Conservation (phyloP, 2,329 filamentous ascomycete species). For the Ceratocystis papillata region DNA sequence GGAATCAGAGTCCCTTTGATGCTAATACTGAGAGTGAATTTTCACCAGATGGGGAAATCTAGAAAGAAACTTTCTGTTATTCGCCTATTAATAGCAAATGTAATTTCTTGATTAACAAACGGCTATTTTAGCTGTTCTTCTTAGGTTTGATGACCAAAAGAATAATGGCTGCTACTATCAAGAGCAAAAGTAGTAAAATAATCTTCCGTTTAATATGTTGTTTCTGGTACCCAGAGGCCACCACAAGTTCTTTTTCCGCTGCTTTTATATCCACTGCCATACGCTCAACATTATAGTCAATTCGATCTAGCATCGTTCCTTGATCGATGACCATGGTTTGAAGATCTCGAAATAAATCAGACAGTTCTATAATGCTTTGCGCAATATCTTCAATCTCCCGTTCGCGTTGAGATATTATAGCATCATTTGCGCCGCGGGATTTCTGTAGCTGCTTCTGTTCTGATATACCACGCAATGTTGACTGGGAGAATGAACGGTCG, state of each 20-base stretch:
- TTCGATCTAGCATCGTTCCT: constrained; percentile 81
- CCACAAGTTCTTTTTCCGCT: constrained; percentile 81
- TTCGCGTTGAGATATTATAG: constrained; percentile 80
- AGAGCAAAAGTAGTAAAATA: constrained; percentile 72
- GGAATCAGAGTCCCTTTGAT: not conserved
- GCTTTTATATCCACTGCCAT: constrained; percentile 91
- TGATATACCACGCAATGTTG: constrained; percentile 68
- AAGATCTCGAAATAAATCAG: constrained; percentile 91
- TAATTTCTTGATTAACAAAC: not conserved
- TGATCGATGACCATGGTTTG: constrained; percentile 93
- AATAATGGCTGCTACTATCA: constrained; percentile 81
- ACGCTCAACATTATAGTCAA: constrained; percentile 95
- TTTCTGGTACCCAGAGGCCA: constrained; percentile 81
- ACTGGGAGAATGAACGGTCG: constrained; percentile 84
- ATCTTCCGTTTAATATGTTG: constrained; percentile 84
- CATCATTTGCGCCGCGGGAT: constrained; percentile 51
- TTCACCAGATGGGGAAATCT: too few species aligned
- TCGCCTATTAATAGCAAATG: not conserved
- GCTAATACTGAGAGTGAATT: too few species aligned
- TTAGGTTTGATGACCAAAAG: constrained; percentile 72
- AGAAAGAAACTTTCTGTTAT: not conserved
- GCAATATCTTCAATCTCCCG: constrained; percentile 96
- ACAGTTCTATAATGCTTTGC: constrained; percentile 92
- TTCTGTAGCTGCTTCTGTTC: constrained; percentile 51
- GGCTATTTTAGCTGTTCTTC: constrained; percentile 29